phyloP scores from a whole-genome alignment of 805 yeast species.

The Tetrapisispora taiwanensis region DNA sequence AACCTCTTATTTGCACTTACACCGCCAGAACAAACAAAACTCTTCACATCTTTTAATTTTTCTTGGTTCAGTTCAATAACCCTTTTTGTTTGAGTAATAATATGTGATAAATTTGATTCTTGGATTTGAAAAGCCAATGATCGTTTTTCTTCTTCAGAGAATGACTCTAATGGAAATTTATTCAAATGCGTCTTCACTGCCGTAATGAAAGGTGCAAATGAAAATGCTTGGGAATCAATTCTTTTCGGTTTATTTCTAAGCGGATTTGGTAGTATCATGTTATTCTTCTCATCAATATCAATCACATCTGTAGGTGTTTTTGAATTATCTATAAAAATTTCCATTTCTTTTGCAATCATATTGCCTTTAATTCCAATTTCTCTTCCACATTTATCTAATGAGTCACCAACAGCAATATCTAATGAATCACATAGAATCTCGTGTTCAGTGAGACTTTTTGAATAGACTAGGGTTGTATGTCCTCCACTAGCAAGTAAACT shows the following conservation, averaged over 20 bases:
- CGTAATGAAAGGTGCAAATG: conserved; percentile 71
- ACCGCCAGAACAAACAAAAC: conserved; percentile 85
- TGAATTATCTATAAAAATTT: conserved; percentile 34
- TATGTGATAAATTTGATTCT: conserved; percentile 59
- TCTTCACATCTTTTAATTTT: conserved; percentile 33
- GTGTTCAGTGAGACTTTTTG: conserved; percentile 53
- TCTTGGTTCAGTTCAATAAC: conserved; percentile 36
- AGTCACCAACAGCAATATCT: conserved; percentile 90
- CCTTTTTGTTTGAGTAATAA: conserved; percentile 47
- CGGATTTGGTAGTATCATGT: conserved; percentile 39
- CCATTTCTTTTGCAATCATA: conserved; percentile 81
- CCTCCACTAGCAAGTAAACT: conserved; percentile 87
- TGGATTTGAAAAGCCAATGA: conserved; percentile 53
- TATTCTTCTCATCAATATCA: conserved; percentile 1
- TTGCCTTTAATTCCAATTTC: conserved; percentile 70
- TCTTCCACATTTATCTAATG: conserved; percentile 86
- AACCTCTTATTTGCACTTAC: conserved; percentile 69
- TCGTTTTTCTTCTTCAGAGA: conserved; percentile 23
- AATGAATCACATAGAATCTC: conserved; percentile 61
- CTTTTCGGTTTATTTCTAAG: conserved; percentile 41
- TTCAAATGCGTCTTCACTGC: conserved; percentile 34
- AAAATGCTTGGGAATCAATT: conserved; percentile 41
- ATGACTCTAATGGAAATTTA: conserved; percentile 11
- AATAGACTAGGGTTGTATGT: conserved; percentile 78
- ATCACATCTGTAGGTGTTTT: neutral